Evolutionary conservation across 192 early-diverging fungal species (phyloP).

Genomic region (Podila minutissima): DNA sequence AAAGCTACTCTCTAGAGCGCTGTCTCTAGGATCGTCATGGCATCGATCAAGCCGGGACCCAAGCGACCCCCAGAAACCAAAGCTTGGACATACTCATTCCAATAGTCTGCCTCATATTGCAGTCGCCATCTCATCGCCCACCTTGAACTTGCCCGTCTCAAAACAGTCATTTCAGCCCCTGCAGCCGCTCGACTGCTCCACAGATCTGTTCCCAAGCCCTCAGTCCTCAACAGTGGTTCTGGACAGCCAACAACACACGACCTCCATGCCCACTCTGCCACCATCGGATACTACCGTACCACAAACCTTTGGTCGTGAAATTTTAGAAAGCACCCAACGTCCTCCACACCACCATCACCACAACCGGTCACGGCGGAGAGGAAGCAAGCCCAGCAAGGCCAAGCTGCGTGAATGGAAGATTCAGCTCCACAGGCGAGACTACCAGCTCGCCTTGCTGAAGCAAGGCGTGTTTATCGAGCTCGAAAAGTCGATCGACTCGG

Average conservation of each 20-base stretch:
- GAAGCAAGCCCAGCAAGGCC: constrained; percentile 7
- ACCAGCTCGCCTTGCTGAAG: constrained; percentile 30
- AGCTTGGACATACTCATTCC: neutral
- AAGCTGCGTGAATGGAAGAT: constrained; percentile 32
- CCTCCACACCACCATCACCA: neutral
- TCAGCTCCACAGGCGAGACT: constrained; percentile 28
- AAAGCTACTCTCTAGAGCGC: constrained; percentile 10
- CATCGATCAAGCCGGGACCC: neutral
- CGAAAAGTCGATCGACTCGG: constrained; percentile 29
- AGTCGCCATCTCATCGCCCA: neutral
- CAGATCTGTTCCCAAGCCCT: constrained; percentile 20
- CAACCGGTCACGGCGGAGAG: neutral
- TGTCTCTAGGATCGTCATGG: constrained; percentile 4
- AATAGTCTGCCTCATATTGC: constrained; percentile 11
- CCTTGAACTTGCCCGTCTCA: neutral
- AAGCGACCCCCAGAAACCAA: neutral
- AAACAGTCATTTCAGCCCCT: neutral
- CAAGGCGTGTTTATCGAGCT: constrained; percentile 41
- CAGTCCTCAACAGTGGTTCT: neutral
- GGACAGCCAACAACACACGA: neutral
- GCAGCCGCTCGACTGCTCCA: constrained; percentile 27
- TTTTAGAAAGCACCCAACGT: neutral
- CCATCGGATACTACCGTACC: neutral
- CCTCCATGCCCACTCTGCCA: neutral
- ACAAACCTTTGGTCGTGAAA: neutral